phyloP scores from a whole-genome alignment of 441 rosid species.

The Bruguiera hainesii region DNA sequence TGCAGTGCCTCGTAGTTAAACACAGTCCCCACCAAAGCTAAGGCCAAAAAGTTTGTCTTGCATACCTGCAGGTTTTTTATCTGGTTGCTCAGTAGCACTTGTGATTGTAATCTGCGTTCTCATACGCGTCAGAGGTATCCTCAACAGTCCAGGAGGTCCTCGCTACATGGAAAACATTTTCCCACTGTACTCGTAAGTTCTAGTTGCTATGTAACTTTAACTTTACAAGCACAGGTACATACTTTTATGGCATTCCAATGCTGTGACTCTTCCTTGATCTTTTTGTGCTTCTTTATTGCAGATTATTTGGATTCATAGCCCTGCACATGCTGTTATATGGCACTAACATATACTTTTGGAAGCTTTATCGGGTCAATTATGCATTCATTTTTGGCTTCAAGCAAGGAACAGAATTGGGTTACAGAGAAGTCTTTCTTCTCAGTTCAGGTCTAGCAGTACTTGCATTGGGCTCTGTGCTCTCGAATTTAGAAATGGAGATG shows the following conservation, averaged over 20 bases:
- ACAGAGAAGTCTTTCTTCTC: conserved; percentile 58
- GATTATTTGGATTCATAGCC: conserved; percentile 62
- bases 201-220: neutral
- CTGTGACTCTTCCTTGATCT: neutral
- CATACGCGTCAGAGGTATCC: conserved; percentile 53
- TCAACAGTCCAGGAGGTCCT: conserved; percentile 37
- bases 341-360: conserved; percentile 63
- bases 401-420: conserved; percentile 63
- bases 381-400: conserved; percentile 75
- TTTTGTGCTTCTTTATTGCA: conserved; percentile 26
- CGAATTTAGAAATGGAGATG: conserved; percentile 84
- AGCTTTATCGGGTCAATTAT: conserved; percentile 55
- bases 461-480: conserved; percentile 49
- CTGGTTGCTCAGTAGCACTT: conserved; percentile 67
- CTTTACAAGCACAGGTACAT: too few species aligned
- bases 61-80: conserved; percentile 51
- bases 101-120: conserved; percentile 40
- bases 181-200: conserved; percentile 67
- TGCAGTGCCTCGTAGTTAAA: neutral
- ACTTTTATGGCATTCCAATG: too few species aligned
- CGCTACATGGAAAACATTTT: conserved; percentile 75
- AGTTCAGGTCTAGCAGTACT: conserved; percentile 56
- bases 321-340: conserved; percentile 67
- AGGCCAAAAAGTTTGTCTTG: neutral
- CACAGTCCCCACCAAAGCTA: too few species aligned